Evolutionary conservation across 2,329 filamentous ascomycete species (phyloP).

Genomic region (Mollisia scopiformis): DNA sequence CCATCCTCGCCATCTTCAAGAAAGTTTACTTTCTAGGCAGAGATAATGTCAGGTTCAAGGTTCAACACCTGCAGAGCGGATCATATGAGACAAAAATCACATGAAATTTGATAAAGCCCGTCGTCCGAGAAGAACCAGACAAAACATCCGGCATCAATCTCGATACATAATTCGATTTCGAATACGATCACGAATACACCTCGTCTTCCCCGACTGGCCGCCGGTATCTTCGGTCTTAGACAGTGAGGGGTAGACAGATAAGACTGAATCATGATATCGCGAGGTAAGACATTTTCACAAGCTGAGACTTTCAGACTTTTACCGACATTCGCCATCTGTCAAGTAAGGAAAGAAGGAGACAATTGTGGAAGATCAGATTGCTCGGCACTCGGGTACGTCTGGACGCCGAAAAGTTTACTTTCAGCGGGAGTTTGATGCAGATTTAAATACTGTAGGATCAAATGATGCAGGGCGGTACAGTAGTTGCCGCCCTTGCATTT

Average conservation of each 20-base stretch:
- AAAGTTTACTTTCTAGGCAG: too few species aligned
- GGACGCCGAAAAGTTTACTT: not conserved
- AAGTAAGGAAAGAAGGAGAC: not conserved
- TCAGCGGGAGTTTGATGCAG: not conserved
- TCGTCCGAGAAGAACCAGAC: too few species aligned
- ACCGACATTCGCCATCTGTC: not conserved
- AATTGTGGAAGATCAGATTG: not conserved
- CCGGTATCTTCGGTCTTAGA: not conserved
- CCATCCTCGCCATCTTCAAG: too few species aligned
- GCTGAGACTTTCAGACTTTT: not conserved
- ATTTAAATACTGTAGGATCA: not conserved
- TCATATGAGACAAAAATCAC: too few species aligned
- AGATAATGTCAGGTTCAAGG: too few species aligned
- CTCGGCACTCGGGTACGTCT: not conserved
- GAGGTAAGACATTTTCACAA: not conserved
- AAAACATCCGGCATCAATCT: not conserved
- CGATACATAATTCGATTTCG: not conserved
- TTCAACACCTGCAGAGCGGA: too few species aligned
- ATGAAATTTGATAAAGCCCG: too few species aligned
- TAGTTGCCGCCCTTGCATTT: not conserved
- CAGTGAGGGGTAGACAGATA: not conserved
- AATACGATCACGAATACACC: not conserved
- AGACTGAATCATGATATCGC: not conserved
- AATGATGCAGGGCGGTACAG: not conserved
- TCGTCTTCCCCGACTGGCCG: not conserved